A percentile compares a stretch with the other conserved stretches of the same genome.
Evolutionary conservation across 371 early-diverging fungal species (phyloP).

Genomic region (Rhizomucor miehei): DNA sequence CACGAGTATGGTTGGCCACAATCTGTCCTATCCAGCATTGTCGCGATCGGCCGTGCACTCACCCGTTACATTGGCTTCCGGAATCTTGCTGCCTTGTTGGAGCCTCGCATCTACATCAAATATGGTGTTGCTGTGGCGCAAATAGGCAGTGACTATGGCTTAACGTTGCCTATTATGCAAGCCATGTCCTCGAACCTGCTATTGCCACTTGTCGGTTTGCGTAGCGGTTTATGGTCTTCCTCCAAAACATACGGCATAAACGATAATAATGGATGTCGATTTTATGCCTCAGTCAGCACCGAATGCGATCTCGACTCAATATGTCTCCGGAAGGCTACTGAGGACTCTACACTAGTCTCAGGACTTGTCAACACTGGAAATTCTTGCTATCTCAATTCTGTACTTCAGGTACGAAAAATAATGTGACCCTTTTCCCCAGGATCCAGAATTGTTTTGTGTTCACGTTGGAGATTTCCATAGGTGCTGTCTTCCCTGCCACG

Average conservation of each 20-base stretch:
- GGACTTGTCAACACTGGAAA: conserved; percentile 92
- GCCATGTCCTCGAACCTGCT: too few species aligned
- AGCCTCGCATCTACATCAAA: too few species aligned
- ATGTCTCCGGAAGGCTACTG: neutral
- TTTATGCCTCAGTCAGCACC: too few species aligned
- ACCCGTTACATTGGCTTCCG: conserved; percentile 1
- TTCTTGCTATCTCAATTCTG: conserved; percentile 91
- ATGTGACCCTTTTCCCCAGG: neutral
- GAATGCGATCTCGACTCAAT: too few species aligned
- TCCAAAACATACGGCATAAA: too few species aligned
- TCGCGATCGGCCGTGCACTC: neutral
- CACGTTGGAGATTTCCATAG: conserved; percentile 25
- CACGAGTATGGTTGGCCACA: conserved; percentile 6
- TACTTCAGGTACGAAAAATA: conserved; percentile 68
- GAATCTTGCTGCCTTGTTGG: neutral
- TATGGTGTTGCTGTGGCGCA: too few species aligned
- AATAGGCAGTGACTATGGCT: too few species aligned
- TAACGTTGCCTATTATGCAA: too few species aligned
- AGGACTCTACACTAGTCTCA: conserved; percentile 14
- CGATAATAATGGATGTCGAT: too few species aligned
- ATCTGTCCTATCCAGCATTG: neutral
- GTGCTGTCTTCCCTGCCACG: conserved; percentile 46
- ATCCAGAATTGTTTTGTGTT: neutral
- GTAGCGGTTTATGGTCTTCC: too few species aligned
- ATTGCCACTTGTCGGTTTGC: too few species aligned